Percentiles rank a stretch among this genome's conserved stretches.
Evolutionary conservation across 257 asterid species (phyloP).

Genomic region (Paraleonurus japonicus): DNA sequence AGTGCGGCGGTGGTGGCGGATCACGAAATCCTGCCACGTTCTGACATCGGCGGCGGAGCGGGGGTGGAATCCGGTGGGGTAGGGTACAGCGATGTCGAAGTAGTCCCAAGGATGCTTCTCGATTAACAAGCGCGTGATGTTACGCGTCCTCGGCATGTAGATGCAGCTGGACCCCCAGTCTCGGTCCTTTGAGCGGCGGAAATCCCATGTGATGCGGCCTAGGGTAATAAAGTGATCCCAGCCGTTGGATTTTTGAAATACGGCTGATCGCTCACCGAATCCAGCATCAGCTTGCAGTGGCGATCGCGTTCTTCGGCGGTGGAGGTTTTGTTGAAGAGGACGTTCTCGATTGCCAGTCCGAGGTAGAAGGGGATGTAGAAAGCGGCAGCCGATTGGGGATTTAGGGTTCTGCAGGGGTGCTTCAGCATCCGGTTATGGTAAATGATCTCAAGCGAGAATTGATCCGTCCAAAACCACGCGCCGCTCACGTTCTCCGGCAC

Average conservation of each 20-base stretch:
- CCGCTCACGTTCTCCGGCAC: slow-evolving; percentile 39
- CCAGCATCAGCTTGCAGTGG: slow-evolving; percentile 51
- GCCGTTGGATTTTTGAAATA: slow-evolving; percentile 43
- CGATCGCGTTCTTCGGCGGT: slow-evolving; percentile 58
- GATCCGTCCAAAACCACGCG: slow-evolving; percentile 82
- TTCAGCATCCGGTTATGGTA: slow-evolving; percentile 59
- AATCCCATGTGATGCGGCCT: slow-evolving; percentile 85
- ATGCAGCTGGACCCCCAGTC: slow-evolving; percentile 83
- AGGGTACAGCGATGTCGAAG: slow-evolving; percentile 75
- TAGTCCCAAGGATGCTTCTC: slow-evolving; percentile 77
- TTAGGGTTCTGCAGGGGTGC: slow-evolving; percentile 51
- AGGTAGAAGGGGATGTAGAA: slow-evolving; percentile 75
- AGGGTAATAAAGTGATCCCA: slow-evolving; percentile 72
- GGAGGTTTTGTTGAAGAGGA: slow-evolving; percentile 39
- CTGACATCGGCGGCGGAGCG: slow-evolving; percentile 34
- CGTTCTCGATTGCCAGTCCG: slow-evolving; percentile 67
- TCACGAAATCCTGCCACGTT: slow-evolving; percentile 60
- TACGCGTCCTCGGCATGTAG: slow-evolving; percentile 52
- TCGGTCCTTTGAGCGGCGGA: slow-evolving; percentile 49
- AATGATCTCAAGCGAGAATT: slow-evolving; percentile 60
- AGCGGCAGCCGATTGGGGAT: slow-evolving; percentile 55
- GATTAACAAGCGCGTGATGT: slow-evolving; percentile 63
- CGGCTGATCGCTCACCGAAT: slow-evolving; percentile 55
- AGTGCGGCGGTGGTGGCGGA: slow-evolving; percentile 37
- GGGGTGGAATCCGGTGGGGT: slow-evolving; percentile 92